Evolutionary conservation across 306 rosid species (phyloP), one percentile per base, ranked within the genome.

Genomic region (Cucurbita pepo): DNA sequence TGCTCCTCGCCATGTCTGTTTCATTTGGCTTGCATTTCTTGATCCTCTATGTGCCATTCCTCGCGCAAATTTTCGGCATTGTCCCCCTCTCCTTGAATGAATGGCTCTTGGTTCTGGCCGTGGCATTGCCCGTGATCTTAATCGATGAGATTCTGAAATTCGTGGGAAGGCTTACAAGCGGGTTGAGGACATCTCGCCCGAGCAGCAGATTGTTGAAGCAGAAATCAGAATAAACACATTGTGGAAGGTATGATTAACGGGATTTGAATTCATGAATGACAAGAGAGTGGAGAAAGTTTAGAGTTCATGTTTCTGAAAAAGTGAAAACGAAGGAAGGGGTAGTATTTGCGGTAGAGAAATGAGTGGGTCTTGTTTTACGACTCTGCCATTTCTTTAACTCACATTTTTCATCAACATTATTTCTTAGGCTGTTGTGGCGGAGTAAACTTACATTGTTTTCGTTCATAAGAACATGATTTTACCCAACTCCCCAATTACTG

Each of bases 41-140:
- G 82, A 88, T 93, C 56, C 83, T 93, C 72, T 93, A 93, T 10
- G 97, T 93, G 72, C 97, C 98, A 11, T 93, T 93, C 91, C 81
- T 93, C 1, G 94, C 98, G 0, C 81, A 81, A 66, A 85, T 90
- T 21, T 93, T 93, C 13, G 83, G 94, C 74, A 87, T 93, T 0
- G 97, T 93, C 61, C 98, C 98, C 21, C 96, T 90, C 72, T 84
- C 78, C 54, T 22, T 75, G 18, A 83, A 80, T 3, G 87, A 83
- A 72, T 83, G 87, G 82, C 82, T 83, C 58, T 72, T 83, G 80
- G 84, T 83, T 8, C 30, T 83, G 71, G 64, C 80, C 0, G 87
- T 78, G 5, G 57, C 87, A 6, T 14, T 77, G 14, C 87, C 87
- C 1, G 87, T 83, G 36, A 75, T 83, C 30, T 14, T 83, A 55